These are phyloP conservation scores for Aspergillus sp. DNA, from an alignment of 2,329 filamentous ascomycete genomes.

Conservation along the genomic window DNA sequence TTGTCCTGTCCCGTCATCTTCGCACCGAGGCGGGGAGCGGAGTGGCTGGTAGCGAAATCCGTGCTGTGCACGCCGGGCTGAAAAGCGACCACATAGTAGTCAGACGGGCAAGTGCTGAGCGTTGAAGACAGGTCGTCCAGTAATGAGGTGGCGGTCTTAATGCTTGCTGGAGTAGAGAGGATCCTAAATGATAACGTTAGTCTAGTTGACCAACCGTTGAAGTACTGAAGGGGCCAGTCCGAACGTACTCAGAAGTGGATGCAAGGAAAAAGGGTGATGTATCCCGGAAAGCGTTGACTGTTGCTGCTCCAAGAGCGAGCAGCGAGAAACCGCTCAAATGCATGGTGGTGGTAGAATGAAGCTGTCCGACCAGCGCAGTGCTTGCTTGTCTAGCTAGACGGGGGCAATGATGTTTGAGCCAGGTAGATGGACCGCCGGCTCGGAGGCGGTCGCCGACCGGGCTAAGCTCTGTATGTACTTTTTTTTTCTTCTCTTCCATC, in stretches of 20 bases:
- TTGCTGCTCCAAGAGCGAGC: conserved; percentile 51
- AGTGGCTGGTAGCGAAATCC: conserved; percentile 57
- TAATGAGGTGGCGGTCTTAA: conserved; percentile 42
- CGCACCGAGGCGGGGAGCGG: conserved; percentile 51
- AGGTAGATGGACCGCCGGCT: conserved; percentile 20
- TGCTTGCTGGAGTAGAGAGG: conserved; percentile 33
- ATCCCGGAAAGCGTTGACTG: conserved; percentile 70
- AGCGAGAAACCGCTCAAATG: conserved; percentile 39
- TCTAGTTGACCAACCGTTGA: conserved; percentile 5
- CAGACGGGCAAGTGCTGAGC: conserved; percentile 65
- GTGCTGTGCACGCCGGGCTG: conserved; percentile 69
- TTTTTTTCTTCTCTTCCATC: background rate
- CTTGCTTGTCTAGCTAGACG: conserved; percentile 5
- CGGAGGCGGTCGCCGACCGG: conserved; percentile 30
- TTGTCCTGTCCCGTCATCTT: conserved; percentile 46
- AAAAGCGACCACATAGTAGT: conserved; percentile 70
- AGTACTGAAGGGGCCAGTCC: background rate
- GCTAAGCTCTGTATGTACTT: conserved; percentile 13
- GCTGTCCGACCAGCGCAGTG: conserved; percentile 7
- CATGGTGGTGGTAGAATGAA: conserved; percentile 31
- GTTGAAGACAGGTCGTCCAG: conserved; percentile 37
- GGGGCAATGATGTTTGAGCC: conserved; percentile 23
- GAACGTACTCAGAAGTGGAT: conserved; percentile 72
- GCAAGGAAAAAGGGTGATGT: conserved; percentile 86
- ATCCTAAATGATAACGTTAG: conserved; percentile 29